Evolutionary conservation across 371 early-diverging fungal species (phyloP), one percentile per base, ranked within the genome.

Genomic region (Apophysomyces trapeziformis): DNA sequence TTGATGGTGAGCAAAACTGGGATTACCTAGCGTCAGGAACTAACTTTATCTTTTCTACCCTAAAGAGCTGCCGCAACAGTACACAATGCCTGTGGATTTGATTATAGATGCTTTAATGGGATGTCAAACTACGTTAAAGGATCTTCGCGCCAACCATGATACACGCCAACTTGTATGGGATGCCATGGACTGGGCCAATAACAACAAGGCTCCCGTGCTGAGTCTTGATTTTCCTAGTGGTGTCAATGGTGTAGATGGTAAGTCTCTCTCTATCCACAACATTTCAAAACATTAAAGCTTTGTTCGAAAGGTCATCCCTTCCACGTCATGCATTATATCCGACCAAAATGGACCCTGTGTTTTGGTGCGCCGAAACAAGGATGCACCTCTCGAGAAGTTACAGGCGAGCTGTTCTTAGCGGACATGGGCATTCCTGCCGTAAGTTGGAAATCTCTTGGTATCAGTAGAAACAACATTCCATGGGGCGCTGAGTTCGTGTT

Each of bases 51-150:
- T 26, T 32, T 44, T 63, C 56, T 38, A 45, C 16, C 21, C 58
- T n/a, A 39, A 39, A 70, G 68, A 87, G 38, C 68, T 89, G 7
- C 86, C 87, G 8, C 77, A 85, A 38, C 80, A 73, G 45, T 67
- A 77, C 3, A 80, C 84, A 5, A 81, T 78, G 6, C 91, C 92
- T 9, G 90, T 93, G 8, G 95, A 94, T 70, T 63, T 93, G 13
- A 91, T 94, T 64, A 82, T 94, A 56, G 95, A 94, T 72, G 89
- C 86, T 0, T 69, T 94, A 60, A 73, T 93, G 45, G 93, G 93
- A 1, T 74, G 84, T 14, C 80, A 86, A 56, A 80, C 82, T 32
- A 79, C 83, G 1, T 67, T 90, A 12, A 66, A 78, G 47, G 86
- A 87, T 60, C 68, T 90, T 32, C 65, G 78, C 7, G 74, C 72